phyloP scores from a whole-genome alignment of 768 basidiomycete genomes.

The Sistotremastrum niveocremeum region DNA sequence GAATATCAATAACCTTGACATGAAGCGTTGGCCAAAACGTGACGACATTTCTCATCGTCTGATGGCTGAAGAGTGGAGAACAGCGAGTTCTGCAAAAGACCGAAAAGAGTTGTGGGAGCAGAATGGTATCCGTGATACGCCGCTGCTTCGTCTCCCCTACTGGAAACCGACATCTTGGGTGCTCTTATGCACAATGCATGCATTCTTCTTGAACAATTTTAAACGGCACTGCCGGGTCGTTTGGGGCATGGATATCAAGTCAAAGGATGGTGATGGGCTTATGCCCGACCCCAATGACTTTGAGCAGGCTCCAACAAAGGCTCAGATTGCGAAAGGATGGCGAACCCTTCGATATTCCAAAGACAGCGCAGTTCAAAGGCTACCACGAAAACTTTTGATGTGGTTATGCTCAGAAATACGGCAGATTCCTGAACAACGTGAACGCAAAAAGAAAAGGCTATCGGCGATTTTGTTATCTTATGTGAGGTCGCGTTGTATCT shows the following conservation, averaged over 20 bases:
- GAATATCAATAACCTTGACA: slow-evolving; percentile 1
- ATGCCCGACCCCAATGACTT: background rate
- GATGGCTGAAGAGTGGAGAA: slow-evolving; percentile 10
- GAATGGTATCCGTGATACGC: slow-evolving; percentile 19
- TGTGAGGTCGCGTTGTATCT: too few species aligned
- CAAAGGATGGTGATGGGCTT: slow-evolving; percentile 6
- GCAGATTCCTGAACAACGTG: background rate
- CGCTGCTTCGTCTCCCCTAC: slow-evolving; percentile 21
- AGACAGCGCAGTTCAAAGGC: background rate
- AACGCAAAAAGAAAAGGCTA: slow-evolving; percentile 7
- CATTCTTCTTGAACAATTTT: slow-evolving; percentile 21
- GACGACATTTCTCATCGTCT: slow-evolving; percentile 3
- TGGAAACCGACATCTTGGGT: too few species aligned
- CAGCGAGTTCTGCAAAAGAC: too few species aligned
- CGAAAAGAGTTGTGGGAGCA: too few species aligned
- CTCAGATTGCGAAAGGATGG: slow-evolving; percentile 1
- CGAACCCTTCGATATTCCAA: background rate
- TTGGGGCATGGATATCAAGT: slow-evolving; percentile 11
- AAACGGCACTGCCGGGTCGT: slow-evolving; percentile 19
- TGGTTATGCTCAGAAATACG: slow-evolving; percentile 3
- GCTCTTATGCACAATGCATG: slow-evolving; percentile 33
- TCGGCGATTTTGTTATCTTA: slow-evolving; percentile 1
- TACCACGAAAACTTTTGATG: slow-evolving; percentile 1
- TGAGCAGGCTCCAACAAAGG: background rate
- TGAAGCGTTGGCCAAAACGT: slow-evolving; percentile 2